These are phyloP conservation scores for Fusarium lyarnte DNA, from an alignment of 2,329 filamentous ascomycete genomes.

Conservation along the genomic window DNA sequence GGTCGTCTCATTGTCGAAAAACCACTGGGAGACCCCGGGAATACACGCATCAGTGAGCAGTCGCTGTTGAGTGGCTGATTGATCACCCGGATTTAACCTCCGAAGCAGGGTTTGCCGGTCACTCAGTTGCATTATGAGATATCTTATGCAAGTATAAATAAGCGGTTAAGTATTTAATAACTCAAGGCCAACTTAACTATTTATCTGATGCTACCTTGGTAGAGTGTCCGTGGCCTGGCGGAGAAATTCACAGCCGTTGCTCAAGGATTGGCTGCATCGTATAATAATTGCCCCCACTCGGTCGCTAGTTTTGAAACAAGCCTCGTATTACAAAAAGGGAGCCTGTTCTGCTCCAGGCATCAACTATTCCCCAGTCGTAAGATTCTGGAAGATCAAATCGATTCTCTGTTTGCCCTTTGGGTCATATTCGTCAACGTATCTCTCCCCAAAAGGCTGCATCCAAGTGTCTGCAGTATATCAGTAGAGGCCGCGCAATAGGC, in stretches of 20 bases:
- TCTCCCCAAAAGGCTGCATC: slow-evolving; percentile 24
- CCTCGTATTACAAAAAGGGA: not conserved
- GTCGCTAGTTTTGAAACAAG: not conserved
- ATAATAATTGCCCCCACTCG: not conserved
- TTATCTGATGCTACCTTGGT: not conserved
- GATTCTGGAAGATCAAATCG: not conserved
- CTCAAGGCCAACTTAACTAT: not conserved
- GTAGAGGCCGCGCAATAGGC: not conserved
- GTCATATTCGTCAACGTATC: not conserved
- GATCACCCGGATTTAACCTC: slow-evolving; percentile 1
- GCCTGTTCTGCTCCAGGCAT: not conserved
- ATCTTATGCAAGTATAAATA: not conserved
- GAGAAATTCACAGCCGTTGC: not conserved
- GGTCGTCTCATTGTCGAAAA: not conserved
- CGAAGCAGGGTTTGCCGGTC: not conserved
- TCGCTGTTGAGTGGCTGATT: not conserved
- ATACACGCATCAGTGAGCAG: not conserved
- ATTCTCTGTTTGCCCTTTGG: not conserved
- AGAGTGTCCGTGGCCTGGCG: not conserved
- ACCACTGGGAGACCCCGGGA: not conserved
- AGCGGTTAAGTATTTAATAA: not conserved
- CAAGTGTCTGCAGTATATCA: not conserved
- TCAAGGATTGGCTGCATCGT: not conserved
- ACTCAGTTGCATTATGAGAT: not conserved
- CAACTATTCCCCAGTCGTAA: not conserved